Percentiles rank a stretch among this genome's conserved stretches.
Evolutionary conservation across 108 stramenopile species (phyloP).

Genomic region (Cyclostephanos invisitatus): DNA sequence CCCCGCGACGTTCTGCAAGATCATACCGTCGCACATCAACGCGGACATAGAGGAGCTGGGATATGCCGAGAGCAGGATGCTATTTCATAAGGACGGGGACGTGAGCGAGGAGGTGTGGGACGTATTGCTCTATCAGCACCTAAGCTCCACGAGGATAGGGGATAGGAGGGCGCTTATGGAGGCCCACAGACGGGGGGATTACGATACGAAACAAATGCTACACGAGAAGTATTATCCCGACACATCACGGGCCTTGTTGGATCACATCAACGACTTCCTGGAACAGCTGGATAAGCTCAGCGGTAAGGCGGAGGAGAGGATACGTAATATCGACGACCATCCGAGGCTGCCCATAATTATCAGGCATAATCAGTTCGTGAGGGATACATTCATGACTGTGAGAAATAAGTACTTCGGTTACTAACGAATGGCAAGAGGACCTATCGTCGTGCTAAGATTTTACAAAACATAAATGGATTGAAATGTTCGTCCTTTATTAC

Average conservation of each 20-base stretch:
- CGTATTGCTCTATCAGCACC: slow-evolving; percentile 46
- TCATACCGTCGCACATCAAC: slow-evolving; percentile 44
- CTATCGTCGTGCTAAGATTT: no score
- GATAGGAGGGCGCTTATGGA: slow-evolving; percentile 50
- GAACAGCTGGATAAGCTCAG: slow-evolving; percentile 44
- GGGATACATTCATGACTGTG: slow-evolving; percentile 48
- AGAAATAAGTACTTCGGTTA: slow-evolving; percentile 16
- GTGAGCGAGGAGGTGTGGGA: slow-evolving; percentile 65
- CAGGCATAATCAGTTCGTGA: slow-evolving; percentile 55
- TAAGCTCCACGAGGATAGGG: slow-evolving; percentile 20
- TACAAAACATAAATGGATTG: no score
- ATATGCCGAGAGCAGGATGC: slow-evolving; percentile 51
- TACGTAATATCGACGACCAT: slow-evolving; percentile 17
- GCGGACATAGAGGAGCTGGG: slow-evolving; percentile 58
- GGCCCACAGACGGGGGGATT: slow-evolving; percentile 49
- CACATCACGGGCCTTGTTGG: slow-evolving; percentile 43
- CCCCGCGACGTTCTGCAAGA: slow-evolving; percentile 61
- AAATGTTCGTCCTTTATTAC: no score
- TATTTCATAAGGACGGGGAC: slow-evolving; percentile 63
- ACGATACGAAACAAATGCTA: slow-evolving; percentile 28
- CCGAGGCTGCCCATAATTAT: slow-evolving; percentile 48
- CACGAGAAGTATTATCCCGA: slow-evolving; percentile 55
- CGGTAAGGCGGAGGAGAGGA: slow-evolving; percentile 24
- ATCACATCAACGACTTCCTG: slow-evolving; percentile 55
- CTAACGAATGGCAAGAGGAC: background rate